Base-by-base conservation (phyloP, 2,329 filamentous ascomycete species). In the Samsoniella hepiali region DNA sequence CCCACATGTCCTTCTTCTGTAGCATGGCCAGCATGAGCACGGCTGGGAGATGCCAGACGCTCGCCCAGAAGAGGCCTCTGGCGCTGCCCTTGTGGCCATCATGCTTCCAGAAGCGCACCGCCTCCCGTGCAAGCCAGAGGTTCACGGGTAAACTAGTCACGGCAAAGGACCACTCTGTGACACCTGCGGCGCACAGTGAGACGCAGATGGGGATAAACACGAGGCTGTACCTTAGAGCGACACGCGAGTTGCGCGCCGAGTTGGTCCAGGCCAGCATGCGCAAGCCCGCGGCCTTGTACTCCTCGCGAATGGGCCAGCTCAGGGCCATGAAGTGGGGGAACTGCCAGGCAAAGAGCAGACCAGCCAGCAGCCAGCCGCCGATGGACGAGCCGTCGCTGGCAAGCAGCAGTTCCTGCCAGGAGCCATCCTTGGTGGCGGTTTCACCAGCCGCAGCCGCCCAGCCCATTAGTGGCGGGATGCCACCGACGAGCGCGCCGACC, bases 311-410 rank as follows among this genome's bases (percentile, higher is more conserved):
- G 4, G 86, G 82, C 85, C 94, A 96, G 54, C 91, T 93, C 29
- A 99, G 82, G 1, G 93, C 90, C 83, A 97, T 98, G 80, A 99
- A 99, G 77, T 99, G 95, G 3, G 95, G 93, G 72, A 99, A 98
- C 73, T 99, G 94, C 95, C 95, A 99, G 13, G 93, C 90, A 68
- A 97, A 96, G 5, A 99, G 81, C 7, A 98, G 78, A 0, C 84
- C 87, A 1, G 91, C 94, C 15, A 97, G 80, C 1, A 98, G 79
- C 95, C 95, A 99, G 4, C 94, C 95, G 5, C 95, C 95, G 11
- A 87, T 78, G 32, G 74, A 86, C 71, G 74, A 88, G 73, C 71
- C 91, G 68, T 86, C 84, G 13, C 72, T 70, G 0, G 83, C 88
- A 63, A 96, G 85, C 0, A 96, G 80, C 45, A 96, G 83, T 72